phyloP scores from a whole-genome alignment of 108 stramenopile genomes.

The Bacterosira constricta region DNA sequence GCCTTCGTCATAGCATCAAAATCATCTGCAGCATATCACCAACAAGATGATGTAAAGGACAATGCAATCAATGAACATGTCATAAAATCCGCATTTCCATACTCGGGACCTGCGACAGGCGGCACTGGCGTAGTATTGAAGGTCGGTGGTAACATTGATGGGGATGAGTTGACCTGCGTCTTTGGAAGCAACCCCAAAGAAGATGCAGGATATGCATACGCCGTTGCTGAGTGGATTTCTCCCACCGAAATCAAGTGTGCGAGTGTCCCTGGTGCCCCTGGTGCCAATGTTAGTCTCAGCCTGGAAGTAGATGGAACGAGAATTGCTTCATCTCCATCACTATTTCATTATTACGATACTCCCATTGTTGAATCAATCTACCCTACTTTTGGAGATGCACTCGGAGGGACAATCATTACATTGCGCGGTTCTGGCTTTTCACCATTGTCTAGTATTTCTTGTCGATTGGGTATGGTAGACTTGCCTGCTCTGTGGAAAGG shows the following conservation, averaged over 20 bases:
- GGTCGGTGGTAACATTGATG: neutral
- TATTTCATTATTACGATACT: constrained; percentile 11
- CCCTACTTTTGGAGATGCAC: constrained; percentile 7
- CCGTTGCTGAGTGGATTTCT: neutral
- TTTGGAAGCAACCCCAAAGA: neutral
- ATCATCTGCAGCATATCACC: too few relatives aligned
- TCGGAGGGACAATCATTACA: constrained; percentile 12
- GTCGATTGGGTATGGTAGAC: constrained; percentile 16
- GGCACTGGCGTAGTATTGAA: neutral
- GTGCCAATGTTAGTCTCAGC: neutral
- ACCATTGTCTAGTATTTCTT: constrained; percentile 2
- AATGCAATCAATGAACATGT: neutral
- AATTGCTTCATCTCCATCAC: neutral
- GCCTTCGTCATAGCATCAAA: too few relatives aligned
- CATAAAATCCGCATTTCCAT: neutral
- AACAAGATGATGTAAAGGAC: too few relatives aligned
- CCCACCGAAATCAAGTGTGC: neutral
- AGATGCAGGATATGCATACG: neutral
- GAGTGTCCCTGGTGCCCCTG: neutral
- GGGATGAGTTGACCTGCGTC: neutral
- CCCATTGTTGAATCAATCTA: constrained; percentile 7
- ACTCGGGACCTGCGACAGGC: neutral
- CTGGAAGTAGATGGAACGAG: neutral
- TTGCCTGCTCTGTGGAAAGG: constrained; percentile 2
- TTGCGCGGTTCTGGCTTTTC: constrained; percentile 6